These are phyloP conservation scores for Aspergillus sp. DNA, from an alignment of 2,329 filamentous ascomycete genomes.

Conservation along the genomic window DNA sequence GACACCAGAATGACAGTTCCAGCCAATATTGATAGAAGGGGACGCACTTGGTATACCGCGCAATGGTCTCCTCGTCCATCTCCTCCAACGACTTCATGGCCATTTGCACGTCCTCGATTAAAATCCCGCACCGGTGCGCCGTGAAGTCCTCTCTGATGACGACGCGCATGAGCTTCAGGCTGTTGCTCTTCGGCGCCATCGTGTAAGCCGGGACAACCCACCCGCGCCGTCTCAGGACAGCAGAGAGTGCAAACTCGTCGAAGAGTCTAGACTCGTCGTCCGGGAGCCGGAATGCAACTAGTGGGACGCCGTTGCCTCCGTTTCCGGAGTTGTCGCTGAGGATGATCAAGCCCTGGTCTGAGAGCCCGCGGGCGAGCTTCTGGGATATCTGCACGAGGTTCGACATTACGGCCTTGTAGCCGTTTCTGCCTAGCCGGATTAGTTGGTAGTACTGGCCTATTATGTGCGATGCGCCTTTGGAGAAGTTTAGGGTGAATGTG, in stretches of 20 bases:
- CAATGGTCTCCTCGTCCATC: slow-evolving; percentile 69
- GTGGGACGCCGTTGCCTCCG: slow-evolving; percentile 65
- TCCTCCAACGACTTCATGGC: slow-evolving; percentile 67
- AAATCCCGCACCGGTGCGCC: slow-evolving; percentile 71
- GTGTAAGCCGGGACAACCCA: slow-evolving; percentile 96
- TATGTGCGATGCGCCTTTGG: slow-evolving; percentile 66
- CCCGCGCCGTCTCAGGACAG: slow-evolving; percentile 76
- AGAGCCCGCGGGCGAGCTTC: slow-evolving; percentile 72
- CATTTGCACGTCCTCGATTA: slow-evolving; percentile 75
- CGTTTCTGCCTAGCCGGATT: slow-evolving; percentile 66
- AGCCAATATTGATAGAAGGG: no score
- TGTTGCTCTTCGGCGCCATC: slow-evolving; percentile 82
- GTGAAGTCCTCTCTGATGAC: slow-evolving; percentile 91
- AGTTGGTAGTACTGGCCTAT: slow-evolving; percentile 73
- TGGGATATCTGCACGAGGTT: slow-evolving; percentile 86
- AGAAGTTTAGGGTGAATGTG: slow-evolving; percentile 72
- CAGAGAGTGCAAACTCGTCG: slow-evolving; percentile 75
- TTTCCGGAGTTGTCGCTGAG: slow-evolving; percentile 74
- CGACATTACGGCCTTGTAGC: slow-evolving; percentile 62
- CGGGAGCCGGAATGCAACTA: slow-evolving; percentile 81
- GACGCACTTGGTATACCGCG: slow-evolving; percentile 63
- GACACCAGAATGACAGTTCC: no score
- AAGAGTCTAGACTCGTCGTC: slow-evolving; percentile 56
- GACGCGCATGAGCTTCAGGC: slow-evolving; percentile 85
- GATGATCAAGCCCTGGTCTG: slow-evolving; percentile 76